phyloP scores from a whole-genome alignment of 1,284 basidiomycete species.

The Grifola frondosa region DNA sequence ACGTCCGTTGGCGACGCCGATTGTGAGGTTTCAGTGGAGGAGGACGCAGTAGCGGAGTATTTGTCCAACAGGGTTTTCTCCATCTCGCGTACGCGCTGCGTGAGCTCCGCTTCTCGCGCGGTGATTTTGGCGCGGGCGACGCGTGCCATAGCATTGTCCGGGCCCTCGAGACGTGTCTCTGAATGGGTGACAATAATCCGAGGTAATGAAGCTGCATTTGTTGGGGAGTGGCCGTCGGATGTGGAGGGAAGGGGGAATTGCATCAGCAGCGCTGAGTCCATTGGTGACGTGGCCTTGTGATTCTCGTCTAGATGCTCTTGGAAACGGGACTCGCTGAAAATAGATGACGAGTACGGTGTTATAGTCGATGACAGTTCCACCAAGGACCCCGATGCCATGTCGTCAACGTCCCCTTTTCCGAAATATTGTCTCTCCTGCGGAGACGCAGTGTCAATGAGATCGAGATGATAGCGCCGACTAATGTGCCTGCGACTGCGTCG shows the following conservation, averaged over 20 bases:
- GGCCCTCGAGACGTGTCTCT: conserved; percentile 13
- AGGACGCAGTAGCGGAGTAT: not conserved
- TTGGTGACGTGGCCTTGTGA: not conserved
- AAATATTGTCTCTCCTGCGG: not conserved
- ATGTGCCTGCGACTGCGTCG: conserved; percentile 4
- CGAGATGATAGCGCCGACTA: not conserved
- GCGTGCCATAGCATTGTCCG: conserved; percentile 14
- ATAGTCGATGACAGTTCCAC: not conserved
- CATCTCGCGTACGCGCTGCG: conserved; percentile 8
- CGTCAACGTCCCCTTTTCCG: conserved; percentile 3
- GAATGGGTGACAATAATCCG: conserved; percentile 6
- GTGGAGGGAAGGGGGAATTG: conserved; percentile 2
- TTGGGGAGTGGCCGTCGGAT: not conserved
- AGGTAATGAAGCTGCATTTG: not conserved
- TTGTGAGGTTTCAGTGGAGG: not conserved
- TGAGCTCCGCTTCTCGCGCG: conserved; percentile 14
- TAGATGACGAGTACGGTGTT: not conserved
- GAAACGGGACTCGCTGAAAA: not conserved
- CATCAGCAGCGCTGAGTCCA: conserved; percentile 8
- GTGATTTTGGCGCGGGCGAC: conserved; percentile 11
- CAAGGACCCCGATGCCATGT: not conserved
- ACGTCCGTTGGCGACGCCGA: not conserved
- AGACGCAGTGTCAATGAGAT: conserved; percentile 1
- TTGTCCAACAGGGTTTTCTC: conserved; percentile 7
- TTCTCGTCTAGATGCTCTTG: not conserved